Evolutionary conservation across 2,329 filamentous ascomycete genomes (phyloP).

Genomic region (Cordyceps militaris): DNA sequence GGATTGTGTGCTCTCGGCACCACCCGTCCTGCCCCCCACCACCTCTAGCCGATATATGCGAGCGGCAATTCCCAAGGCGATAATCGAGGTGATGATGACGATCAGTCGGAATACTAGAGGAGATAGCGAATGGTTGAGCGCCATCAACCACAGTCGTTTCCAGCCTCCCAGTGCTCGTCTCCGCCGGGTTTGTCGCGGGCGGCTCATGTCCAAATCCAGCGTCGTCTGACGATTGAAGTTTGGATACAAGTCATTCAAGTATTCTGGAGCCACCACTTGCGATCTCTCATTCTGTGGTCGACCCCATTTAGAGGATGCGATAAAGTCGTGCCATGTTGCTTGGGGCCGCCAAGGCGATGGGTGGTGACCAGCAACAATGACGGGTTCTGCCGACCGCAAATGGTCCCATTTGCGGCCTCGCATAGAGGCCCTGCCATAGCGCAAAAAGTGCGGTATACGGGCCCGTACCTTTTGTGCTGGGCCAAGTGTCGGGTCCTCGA

Average conservation of each 20-base stretch:
- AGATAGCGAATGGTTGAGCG: slow-evolving; percentile 77
- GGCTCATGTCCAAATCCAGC: slow-evolving; percentile 25
- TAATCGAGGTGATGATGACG: slow-evolving; percentile 74
- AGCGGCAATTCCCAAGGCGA: slow-evolving; percentile 71
- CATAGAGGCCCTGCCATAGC: slow-evolving; percentile 38
- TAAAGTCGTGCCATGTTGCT: slow-evolving; percentile 45
- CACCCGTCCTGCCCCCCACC: slow-evolving; percentile 30
- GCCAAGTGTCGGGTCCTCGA: slow-evolving; percentile 31
- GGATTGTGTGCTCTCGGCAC: slow-evolving; percentile 63
- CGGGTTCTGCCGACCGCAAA: slow-evolving; percentile 50
- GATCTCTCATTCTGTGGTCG: slow-evolving; percentile 40
- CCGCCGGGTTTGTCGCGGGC: slow-evolving; percentile 22
- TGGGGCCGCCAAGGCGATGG: slow-evolving; percentile 34
- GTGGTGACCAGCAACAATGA: slow-evolving; percentile 47
- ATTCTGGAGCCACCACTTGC: slow-evolving; percentile 39
- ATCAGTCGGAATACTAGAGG: slow-evolving; percentile 76
- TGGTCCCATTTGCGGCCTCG: slow-evolving; percentile 53
- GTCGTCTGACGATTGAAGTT: slow-evolving; percentile 36
- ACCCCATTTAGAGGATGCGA: slow-evolving; percentile 47
- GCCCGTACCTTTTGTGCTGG: slow-evolving; percentile 27
- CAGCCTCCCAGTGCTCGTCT: slow-evolving; percentile 29
- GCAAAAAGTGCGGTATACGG: slow-evolving; percentile 40
- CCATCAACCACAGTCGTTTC: slow-evolving; percentile 57
- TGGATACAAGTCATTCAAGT: slow-evolving; percentile 40
- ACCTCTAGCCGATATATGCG: slow-evolving; percentile 61